Evolutionary conservation across 2,329 filamentous ascomycete genomes (phyloP), one percentile per base, ranked within the genome.

Genomic region (Aspergillus brasiliensis): DNA sequence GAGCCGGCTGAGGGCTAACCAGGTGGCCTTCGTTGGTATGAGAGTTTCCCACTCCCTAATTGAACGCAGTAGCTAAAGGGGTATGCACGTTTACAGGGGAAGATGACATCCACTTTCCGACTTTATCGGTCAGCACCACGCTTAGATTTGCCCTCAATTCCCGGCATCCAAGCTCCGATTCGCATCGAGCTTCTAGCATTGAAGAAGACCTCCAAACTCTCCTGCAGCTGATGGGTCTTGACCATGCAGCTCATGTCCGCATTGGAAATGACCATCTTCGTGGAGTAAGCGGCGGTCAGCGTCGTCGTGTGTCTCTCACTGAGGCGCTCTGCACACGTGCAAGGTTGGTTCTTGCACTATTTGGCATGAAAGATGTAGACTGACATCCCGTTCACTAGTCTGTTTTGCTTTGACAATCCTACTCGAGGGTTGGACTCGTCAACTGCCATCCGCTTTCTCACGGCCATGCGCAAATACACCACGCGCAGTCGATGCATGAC

Each of bases 221-320:
- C 11, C 19, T 34, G 6, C 51, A 58, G 31, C 25, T 62, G 8
- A 47, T 52, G 17, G 23, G 54, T 25, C 40, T 64, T n/a, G 31
- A 28, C 37, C 58, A 61, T 52, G 48, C 55, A 0, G 78, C 94
- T 5, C 89, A 93, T 68, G 89, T 88, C 40, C 95, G 94, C 78
- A 91, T 96, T n/a, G 92, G 92, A 13, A 88, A 92, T 63, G 84
- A 86, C 0, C 91, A 92, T 62, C 83, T 93, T n/a, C 87, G 90
- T 54, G 91, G 91, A 73, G 83, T 94, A 1, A 91, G 86, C 48
- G 91, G 89, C 62, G 90, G 88, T 60, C 90, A 92, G 76, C 81
- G 88, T 54, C 91, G 91, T 78, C 86, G 89, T 65, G 89, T 92
- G 4, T 89, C 87, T 15, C 92, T 93, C 59, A 89, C 89, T 1